These are phyloP conservation scores for Cinnamomum micranthum DNA, from an alignment of 164 flowering plant genomes.

Conservation along the genomic window DNA sequence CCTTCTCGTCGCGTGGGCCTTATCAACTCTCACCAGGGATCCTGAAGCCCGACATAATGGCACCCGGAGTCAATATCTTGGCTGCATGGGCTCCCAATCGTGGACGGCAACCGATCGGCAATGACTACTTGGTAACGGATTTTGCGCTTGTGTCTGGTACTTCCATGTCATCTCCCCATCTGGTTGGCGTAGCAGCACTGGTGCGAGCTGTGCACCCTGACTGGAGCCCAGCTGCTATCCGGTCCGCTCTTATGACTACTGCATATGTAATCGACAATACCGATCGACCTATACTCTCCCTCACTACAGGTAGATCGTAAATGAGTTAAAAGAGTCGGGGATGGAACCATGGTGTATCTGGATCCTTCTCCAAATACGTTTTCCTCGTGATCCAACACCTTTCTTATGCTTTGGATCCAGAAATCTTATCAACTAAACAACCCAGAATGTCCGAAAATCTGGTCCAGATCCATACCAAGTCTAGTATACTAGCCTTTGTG, in stretches of 20 bases:
- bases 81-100: slow-evolving; percentile 29
- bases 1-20: slow-evolving; percentile 37
- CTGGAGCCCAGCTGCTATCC: slow-evolving; percentile 37
- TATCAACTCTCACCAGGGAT: slow-evolving; percentile 17
- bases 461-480: no score
- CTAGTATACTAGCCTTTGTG: no score
- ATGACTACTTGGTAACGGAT: slow-evolving; percentile 20
- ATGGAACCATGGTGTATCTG: no score
- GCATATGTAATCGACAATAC: slow-evolving; percentile 22
- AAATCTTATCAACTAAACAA: no score
- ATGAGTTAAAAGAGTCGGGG: no score
- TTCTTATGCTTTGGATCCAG: no score
- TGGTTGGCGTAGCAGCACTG: slow-evolving; percentile 33
- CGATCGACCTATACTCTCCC: slow-evolving; percentile 12
- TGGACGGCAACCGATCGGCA: slow-evolving; percentile 3
- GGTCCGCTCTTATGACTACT: slow-evolving; percentile 45
- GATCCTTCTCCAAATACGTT: no score
- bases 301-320: background rate
- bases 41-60: slow-evolving; percentile 35
- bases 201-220: slow-evolving; percentile 30
- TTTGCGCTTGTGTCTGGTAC: slow-evolving; percentile 33
- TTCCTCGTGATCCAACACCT: no score
- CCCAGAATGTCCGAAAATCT: no score
- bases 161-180: slow-evolving; percentile 37
- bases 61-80: slow-evolving; percentile 34